Base-by-base conservation (phyloP, 352 stramenopile species). In the Albugo laibachii region DNA sequence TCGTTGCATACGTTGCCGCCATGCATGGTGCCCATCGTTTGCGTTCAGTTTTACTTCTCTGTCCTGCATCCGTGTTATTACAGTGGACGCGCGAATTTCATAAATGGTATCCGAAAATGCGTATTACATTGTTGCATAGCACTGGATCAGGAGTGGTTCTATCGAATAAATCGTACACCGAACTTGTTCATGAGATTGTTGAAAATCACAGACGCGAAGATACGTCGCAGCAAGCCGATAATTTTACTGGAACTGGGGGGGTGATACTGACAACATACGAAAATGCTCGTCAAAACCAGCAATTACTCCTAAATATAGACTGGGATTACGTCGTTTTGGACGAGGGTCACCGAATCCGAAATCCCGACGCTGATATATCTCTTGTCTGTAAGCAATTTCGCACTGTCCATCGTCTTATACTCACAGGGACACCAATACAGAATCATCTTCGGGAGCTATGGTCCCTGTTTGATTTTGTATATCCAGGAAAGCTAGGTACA, bases 391-490 rank as follows among this genome's bases (percentile, higher is more conserved):
- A 98, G 52, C 67, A 88, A 49, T 54, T 96, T 24, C 66, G 69
- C 19, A 92, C 83, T 0, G 65, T 93, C 12, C 85, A 97, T 56
- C 80, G 92, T 14, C 70, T 97, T 24, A 84, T 96, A 8, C 65
- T 97, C 20, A 92, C 68, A 40, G 88, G 92, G 18, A 96, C 87
- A 4, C 85, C 85, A 0, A 88, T 93, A 50, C 79, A 92, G 68
- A 98, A 99, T 61, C 92, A 83, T 27, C 63, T 99, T 45, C 69
- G 69, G 24, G 95, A 99, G 57, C 66, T 99, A 14, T 99, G 95
- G 95, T 96, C 81, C 11, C 60, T 99, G 1, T 98, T 99, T 61
- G 95, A 99, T 58, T 99, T 99, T 66, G 86, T 98, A 3, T 98
- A 96, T 61, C 95, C 95, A 19, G 95, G 95, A 21, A 78, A 94